Percentiles rank a stretch among this genome's conserved stretches.
Evolutionary conservation across 805 yeast species (phyloP).

Genomic region (Wickerhamiella lipophila): DNA sequence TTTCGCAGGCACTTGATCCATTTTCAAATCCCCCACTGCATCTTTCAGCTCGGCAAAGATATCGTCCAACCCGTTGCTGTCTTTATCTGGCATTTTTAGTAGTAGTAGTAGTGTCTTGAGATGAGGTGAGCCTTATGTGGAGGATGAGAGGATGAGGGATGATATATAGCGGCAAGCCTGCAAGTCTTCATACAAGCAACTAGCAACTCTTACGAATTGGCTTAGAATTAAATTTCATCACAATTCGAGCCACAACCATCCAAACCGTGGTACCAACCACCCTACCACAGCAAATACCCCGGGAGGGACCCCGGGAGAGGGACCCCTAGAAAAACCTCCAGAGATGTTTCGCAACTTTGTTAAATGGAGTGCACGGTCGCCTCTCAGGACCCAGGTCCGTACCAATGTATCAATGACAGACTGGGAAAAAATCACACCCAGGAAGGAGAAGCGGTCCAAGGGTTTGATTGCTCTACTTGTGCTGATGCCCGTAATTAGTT

Average conservation of each 20-base stretch:
- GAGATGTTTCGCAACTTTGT: neutral
- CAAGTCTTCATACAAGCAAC: too few relatives aligned
- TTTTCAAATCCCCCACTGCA: constrained; percentile 19
- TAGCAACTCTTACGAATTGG: too few relatives aligned
- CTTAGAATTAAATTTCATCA: too few relatives aligned
- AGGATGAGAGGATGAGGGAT: too few relatives aligned
- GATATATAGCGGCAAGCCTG: too few relatives aligned
- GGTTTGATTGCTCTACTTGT: constrained; percentile 34
- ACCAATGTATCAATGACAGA: constrained; percentile 34
- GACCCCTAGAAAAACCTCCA: neutral
- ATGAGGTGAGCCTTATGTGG: neutral
- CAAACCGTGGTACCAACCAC: too few relatives aligned
- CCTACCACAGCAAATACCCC: too few relatives aligned
- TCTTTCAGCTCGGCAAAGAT: constrained; percentile 18
- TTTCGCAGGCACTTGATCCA: constrained; percentile 7
- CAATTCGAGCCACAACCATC: too few relatives aligned
- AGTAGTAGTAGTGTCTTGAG: too few relatives aligned
- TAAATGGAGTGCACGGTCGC: neutral
- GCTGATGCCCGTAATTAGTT: constrained; percentile 78
- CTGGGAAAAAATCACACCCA: constrained; percentile 66
- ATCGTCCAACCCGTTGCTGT: constrained; percentile 15
- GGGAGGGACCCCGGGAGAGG: too few relatives aligned
- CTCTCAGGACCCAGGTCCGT: neutral
- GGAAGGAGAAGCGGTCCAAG: constrained; percentile 29
- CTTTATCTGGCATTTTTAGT: constrained; percentile 1